Base-by-base conservation (phyloP, 257 asterid species). In the Schizonepeta tenuifolia region DNA sequence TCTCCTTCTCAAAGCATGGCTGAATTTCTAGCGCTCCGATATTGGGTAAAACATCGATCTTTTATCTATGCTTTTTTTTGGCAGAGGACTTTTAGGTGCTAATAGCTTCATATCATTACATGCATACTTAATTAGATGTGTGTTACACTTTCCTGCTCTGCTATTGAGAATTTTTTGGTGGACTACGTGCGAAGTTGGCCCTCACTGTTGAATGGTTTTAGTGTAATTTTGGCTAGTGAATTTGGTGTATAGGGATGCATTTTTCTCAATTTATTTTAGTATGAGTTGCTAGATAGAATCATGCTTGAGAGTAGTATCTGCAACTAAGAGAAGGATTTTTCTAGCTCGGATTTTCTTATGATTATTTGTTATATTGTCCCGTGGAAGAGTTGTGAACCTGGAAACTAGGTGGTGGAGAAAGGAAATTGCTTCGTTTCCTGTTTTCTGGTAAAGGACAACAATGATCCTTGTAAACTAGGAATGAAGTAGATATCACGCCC, bases 11-110 rank as follows among this genome's bases (percentile, higher is more conserved):
- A 87, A 76, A 83, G 85, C 63, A 73, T 83, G 22, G 90, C 89
- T 35, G 96, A 92, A 66, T 86, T 84, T 61, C 57, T 90, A 21
- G 84, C 98, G 31, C 88, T 86, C 60, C 88, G 90, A 40, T 92
- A 88, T 74, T 90, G 96, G 98, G 98, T 92, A 88, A 71, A 56
- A 3, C 38, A 21, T 47, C 20, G 43, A 44, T 65, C 21, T 36
- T 71, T 4, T 21, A 0, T 51, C 20, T n/a, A 6, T 12, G 28
- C 65, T 35, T 44, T 41, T 44, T n/a, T 63, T 63, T 44, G 14
- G 56, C 1, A 38, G 8, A 14, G 35, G 18, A 13, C 18, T 41
- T 24, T 31, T 63, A 43, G 54, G 78, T 38, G 58, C 66, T 50
- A 8, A 6, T 7, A 38, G 3, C 11, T 38, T 38, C 43, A 38